Evolutionary conservation across 768 basidiomycete species (phyloP).

Genomic region (Rhizopogon vesiculosus): DNA sequence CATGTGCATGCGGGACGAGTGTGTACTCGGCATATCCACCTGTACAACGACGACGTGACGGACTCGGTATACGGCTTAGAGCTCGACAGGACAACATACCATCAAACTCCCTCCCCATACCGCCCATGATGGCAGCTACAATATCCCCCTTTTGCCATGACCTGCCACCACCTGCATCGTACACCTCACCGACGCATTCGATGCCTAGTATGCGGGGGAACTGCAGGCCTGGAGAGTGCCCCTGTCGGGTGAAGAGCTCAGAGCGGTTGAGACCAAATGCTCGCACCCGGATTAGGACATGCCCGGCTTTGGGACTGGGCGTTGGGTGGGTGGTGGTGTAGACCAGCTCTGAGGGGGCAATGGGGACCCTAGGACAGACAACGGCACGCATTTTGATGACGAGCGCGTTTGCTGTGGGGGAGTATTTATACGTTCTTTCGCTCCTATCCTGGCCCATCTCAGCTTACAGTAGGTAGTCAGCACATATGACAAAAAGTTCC

Average conservation of each 20-base stretch:
- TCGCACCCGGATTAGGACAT: slow-evolving; percentile 19
- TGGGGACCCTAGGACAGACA: slow-evolving; percentile 17
- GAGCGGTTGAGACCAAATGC: slow-evolving; percentile 18
- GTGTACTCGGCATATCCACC: slow-evolving; percentile 23
- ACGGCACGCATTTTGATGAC: slow-evolving; percentile 12
- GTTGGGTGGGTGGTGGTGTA: slow-evolving; percentile 13
- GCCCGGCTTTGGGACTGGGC: slow-evolving; percentile 15
- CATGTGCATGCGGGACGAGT: slow-evolving; percentile 17
- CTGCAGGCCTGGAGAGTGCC: slow-evolving; percentile 16
- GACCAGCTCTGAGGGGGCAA: slow-evolving; percentile 14
- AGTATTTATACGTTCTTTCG: too few relatives aligned
- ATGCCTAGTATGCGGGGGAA: slow-evolving; percentile 20
- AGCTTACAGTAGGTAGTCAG: too few relatives aligned
- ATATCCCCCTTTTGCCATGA: slow-evolving; percentile 19
- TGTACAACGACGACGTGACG: not conserved
- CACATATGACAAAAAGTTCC: too few relatives aligned
- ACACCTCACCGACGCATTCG: slow-evolving; percentile 23
- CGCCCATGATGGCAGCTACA: slow-evolving; percentile 21
- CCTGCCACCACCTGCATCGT: slow-evolving; percentile 18
- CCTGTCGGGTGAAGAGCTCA: slow-evolving; percentile 22
- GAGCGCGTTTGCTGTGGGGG: not conserved
- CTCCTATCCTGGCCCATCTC: not conserved
- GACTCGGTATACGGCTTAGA: too few relatives aligned
- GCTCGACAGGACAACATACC: slow-evolving; percentile 6
- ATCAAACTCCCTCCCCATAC: slow-evolving; percentile 20